Evolutionary conservation across 2,329 filamentous ascomycete genomes (phyloP).

Genomic region (Aspergillus intermedius): DNA sequence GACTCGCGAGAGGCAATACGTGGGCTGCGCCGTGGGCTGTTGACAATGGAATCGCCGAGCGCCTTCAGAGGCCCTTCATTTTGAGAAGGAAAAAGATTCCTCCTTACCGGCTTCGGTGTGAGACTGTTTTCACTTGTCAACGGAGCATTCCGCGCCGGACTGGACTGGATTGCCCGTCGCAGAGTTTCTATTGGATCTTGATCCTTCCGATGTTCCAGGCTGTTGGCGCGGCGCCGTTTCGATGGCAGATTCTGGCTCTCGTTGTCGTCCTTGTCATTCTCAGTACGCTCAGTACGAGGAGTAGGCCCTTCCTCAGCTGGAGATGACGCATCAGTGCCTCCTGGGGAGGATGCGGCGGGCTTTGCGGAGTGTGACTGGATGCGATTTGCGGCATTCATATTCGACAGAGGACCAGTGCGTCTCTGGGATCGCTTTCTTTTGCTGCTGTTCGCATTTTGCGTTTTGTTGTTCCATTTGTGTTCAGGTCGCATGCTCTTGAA

Average conservation of each 20-base stretch:
- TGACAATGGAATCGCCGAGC: slow-evolving; percentile 29
- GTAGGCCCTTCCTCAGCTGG: slow-evolving; percentile 31
- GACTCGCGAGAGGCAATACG: slow-evolving; percentile 29
- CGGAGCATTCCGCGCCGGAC: slow-evolving; percentile 46
- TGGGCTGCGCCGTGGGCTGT: slow-evolving; percentile 46
- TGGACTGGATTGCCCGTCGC: slow-evolving; percentile 54
- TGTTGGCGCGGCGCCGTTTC: slow-evolving; percentile 42
- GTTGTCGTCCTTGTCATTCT: slow-evolving; percentile 23
- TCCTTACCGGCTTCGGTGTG: slow-evolving; percentile 50
- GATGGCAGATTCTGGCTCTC: slow-evolving; percentile 26
- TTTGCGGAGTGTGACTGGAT: slow-evolving; percentile 23
- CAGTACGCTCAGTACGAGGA: slow-evolving; percentile 25
- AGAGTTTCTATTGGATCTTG: slow-evolving; percentile 41
- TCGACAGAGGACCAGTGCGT: slow-evolving; percentile 28
- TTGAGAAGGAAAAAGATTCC: slow-evolving; percentile 38
- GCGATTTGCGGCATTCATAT: slow-evolving; percentile 26
- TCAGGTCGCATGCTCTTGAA: slow-evolving; percentile 76
- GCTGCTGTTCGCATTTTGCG: slow-evolving; percentile 36
- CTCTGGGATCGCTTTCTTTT: slow-evolving; percentile 32
- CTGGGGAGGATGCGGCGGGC: slow-evolving; percentile 34
- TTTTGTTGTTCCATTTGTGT: slow-evolving; percentile 70
- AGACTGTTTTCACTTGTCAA: slow-evolving; percentile 40
- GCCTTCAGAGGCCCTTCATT: slow-evolving; percentile 31
- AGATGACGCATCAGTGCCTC: slow-evolving; percentile 31
- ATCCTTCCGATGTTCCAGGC: slow-evolving; percentile 40